These are phyloP conservation scores for Sparassis latifolia DNA, from an alignment of 1,284 basidiomycete genomes.

Conservation along the genomic window DNA sequence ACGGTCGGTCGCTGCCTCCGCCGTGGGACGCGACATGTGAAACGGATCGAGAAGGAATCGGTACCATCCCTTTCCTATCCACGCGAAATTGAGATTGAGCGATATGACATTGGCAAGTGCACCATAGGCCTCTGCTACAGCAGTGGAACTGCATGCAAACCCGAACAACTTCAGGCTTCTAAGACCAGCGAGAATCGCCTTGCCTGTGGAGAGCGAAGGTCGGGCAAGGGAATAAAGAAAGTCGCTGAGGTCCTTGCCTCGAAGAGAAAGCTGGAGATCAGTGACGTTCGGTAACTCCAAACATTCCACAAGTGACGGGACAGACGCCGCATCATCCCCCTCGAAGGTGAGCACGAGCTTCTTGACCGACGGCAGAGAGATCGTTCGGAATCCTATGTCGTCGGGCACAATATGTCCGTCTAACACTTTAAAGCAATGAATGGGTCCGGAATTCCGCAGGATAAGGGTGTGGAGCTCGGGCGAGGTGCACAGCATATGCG, in stretches of 20 bases:
- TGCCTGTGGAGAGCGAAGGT: conserved; percentile 13
- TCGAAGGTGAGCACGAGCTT: conserved; percentile 46
- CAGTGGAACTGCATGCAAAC: conserved; percentile 34
- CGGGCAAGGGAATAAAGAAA: conserved; percentile 37
- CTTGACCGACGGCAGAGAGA: conserved; percentile 32
- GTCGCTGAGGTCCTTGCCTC: conserved; percentile 41
- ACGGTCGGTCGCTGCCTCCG: conserved; percentile 1
- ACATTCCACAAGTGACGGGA: conserved; percentile 35
- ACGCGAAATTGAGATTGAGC: conserved; percentile 41
- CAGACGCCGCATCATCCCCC: conserved; percentile 34
- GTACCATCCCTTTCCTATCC: conserved; percentile 31
- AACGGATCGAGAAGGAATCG: conserved; percentile 23
- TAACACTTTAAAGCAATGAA: conserved; percentile 22
- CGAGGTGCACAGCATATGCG: conserved; percentile 41
- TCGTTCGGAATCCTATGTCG: conserved; percentile 8
- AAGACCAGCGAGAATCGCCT: conserved; percentile 28
- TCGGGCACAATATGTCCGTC: conserved; percentile 27
- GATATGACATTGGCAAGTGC: conserved; percentile 29
- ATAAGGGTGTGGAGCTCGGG: conserved; percentile 41
- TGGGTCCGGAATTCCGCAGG: conserved; percentile 48
- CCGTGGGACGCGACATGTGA: too few species aligned
- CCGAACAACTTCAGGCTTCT: conserved; percentile 38
- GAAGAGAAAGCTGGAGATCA: conserved; percentile 41
- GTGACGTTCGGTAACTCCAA: conserved; percentile 40
- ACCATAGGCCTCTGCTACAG: conserved; percentile 33